Percentiles rank a stretch among this genome's conserved stretches.
Conservation (phyloP, 257 asterid species). For the Buddleja alternifolia region DNA sequence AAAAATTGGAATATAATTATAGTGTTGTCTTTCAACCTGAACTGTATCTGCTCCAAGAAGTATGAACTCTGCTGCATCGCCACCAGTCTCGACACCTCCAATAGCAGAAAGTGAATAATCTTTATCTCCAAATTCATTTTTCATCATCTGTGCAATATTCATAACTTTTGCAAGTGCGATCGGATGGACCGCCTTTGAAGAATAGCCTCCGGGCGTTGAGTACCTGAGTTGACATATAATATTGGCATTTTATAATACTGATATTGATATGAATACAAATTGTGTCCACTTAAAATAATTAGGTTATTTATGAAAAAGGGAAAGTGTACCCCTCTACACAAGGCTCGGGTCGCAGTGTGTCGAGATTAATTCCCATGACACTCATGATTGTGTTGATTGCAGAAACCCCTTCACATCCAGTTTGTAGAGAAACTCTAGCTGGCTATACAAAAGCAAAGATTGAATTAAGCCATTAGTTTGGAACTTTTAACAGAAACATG, state of each 20-base stretch:
- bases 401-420: constrained; percentile 91
- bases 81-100: constrained; percentile 96
- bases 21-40: constrained; percentile 57
- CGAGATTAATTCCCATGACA: constrained; percentile 94
- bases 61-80: constrained; percentile 93
- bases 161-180: constrained; percentile 98
- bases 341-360: constrained; percentile 90
- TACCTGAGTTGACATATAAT: constrained; percentile 48
- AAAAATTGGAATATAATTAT: neutral
- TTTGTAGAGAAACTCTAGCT: constrained; percentile 72
- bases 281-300: neutral
- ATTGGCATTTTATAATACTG: neutral
- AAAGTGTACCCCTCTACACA: constrained; percentile 89
- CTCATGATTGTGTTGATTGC: constrained; percentile 98
- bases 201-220: constrained; percentile 97
- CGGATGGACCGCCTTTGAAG: constrained; percentile 96
- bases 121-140: constrained; percentile 61
- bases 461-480: constrained; percentile 6
- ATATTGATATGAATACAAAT: neutral
- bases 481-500: neutral
- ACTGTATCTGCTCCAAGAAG: constrained; percentile 96
- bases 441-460: constrained; percentile 53
- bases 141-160: constrained; percentile 90
- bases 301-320: neutral
- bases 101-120: constrained; percentile 85